Conservation (phyloP, 2,329 filamentous ascomycete species). For the Neoarthrinium moseri region DNA sequence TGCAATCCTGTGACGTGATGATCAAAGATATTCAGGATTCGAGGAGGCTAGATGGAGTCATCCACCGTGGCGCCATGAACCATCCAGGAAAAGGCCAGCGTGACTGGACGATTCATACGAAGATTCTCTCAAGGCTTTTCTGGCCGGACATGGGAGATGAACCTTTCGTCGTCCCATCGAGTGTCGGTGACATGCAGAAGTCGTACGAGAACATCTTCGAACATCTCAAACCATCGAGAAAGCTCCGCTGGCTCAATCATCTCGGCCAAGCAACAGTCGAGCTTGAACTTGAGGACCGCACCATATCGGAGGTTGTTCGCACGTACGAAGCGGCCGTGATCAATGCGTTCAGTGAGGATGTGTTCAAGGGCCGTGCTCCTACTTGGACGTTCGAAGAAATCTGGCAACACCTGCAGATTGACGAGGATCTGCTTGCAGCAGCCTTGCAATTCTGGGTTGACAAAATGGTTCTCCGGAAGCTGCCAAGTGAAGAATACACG, state of each 20-base stretch:
- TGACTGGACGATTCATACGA: slow-evolving; percentile 62
- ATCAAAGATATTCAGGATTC: slow-evolving; percentile 89
- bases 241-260: slow-evolving; percentile 84
- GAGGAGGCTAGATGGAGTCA: slow-evolving; percentile 65
- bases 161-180: slow-evolving; percentile 61
- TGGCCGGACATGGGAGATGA: slow-evolving; percentile 82
- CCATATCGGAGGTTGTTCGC: slow-evolving; percentile 68
- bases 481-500: slow-evolving; percentile 53
- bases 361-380: slow-evolving; percentile 25
- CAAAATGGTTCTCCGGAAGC: slow-evolving; percentile 63
- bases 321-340: slow-evolving; percentile 89
- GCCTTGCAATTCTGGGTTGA: slow-evolving; percentile 72
- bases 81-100: slow-evolving; percentile 22
- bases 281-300: slow-evolving; percentile 79
- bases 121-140: slow-evolving; percentile 88
- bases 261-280: slow-evolving; percentile 79
- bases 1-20: slow-evolving; percentile 98
- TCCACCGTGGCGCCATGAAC: slow-evolving; percentile 47
- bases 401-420: slow-evolving; percentile 61
- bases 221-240: slow-evolving; percentile 76
- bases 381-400: slow-evolving; percentile 52
- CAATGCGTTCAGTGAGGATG: slow-evolving; percentile 62
- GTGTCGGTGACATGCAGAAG: slow-evolving; percentile 60
- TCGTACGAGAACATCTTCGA: slow-evolving; percentile 77
- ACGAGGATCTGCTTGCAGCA: slow-evolving; percentile 66